A percentile compares a stretch with the other conserved stretches of the same genome.
phyloP scores from a whole-genome alignment of 768 basidiomycete species.

The Crepidotus variabilis region DNA sequence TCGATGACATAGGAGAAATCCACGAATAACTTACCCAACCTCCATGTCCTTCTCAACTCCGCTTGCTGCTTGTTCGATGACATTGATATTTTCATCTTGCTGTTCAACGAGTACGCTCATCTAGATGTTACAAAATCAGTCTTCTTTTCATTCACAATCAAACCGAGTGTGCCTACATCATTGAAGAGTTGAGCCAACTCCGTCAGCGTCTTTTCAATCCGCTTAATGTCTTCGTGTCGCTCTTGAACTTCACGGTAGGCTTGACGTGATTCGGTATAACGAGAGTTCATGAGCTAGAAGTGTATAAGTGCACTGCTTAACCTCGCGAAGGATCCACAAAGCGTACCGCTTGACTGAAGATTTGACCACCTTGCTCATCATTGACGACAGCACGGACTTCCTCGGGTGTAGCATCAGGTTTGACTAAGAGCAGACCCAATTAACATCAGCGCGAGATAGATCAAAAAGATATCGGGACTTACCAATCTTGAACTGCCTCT shows the following conservation, averaged over 20 bases:
- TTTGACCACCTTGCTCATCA: conserved; percentile 76
- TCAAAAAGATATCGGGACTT: conserved; percentile 13
- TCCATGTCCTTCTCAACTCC: conserved; percentile 81
- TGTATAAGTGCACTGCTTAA: conserved; percentile 6
- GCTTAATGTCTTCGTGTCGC: conserved; percentile 92
- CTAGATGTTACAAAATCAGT: conserved; percentile 36
- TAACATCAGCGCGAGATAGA: no score
- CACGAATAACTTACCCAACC: conserved; percentile 55
- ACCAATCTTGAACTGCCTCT: conserved; percentile 88
- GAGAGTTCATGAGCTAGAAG: conserved; percentile 77
- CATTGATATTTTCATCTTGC: conserved; percentile 84
- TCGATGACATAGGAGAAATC: not conserved
- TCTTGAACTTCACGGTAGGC: conserved; percentile 98
- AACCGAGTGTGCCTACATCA: conserved; percentile 55
- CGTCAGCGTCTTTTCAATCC: conserved; percentile 88
- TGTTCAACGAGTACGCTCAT: conserved; percentile 96
- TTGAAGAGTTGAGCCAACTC: conserved; percentile 96
- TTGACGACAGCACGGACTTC: conserved; percentile 87
- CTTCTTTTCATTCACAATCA: not conserved
- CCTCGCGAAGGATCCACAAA: not conserved
- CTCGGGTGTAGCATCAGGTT: conserved; percentile 88
- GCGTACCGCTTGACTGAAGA: conserved; percentile 84
- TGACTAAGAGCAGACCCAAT: conserved; percentile 47
- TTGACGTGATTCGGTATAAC: conserved; percentile 84
- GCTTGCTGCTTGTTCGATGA: conserved; percentile 75